Evolutionary conservation across 179 eudicot genomes (phyloP), one percentile per base, ranked within the genome.

Genomic region (Dionaea muscipula): DNA sequence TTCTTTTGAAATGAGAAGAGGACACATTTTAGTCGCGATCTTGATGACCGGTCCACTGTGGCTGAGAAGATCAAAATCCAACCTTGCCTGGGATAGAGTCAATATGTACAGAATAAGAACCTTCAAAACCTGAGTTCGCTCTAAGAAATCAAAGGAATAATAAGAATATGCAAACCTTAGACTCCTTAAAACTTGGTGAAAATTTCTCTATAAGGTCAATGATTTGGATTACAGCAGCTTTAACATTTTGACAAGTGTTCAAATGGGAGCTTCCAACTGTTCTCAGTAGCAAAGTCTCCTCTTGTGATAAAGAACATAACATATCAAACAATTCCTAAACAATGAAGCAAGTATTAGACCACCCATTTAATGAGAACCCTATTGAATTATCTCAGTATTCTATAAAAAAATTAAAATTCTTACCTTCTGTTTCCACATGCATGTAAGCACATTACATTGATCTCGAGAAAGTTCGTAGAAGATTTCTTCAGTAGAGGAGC

Each of bases 341-440:
- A 56, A 18, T 55, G 54, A 39, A 38, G 39, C 41, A 51, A 17
- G 55, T 0, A 33, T 2, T 23, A 47, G 47, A 25, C 33, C 43
- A 10, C 10, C 26, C 18, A 16, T 22, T 23, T 56, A 46, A 57
- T 15, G 26, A 50, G 56, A 43, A 14, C 26, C 14, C 31, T 37
- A 10, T 13, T 28, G 15, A 52, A 25, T 2, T 18, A 23, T 19
- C 26, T 36, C 12, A 16, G 22, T 27, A 15, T 22, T 19, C 53
- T 14, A 37, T 12, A 35, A 13, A 27, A 28, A 28, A 39, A 31
- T 26, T 24, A 33, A 47, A 33, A 49, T 56, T 22, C 18, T 53
- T 39, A 85, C 99, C 80, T 94, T 94, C 65, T 89, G 99, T 62
- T 78, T 80, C 99, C 99, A 89, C 94, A 94, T 72, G 71, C 80